These are phyloP conservation scores for Aspergillus pseudoviridinutans DNA, from an alignment of 2,329 filamentous ascomycete species.

Conservation along the genomic window DNA sequence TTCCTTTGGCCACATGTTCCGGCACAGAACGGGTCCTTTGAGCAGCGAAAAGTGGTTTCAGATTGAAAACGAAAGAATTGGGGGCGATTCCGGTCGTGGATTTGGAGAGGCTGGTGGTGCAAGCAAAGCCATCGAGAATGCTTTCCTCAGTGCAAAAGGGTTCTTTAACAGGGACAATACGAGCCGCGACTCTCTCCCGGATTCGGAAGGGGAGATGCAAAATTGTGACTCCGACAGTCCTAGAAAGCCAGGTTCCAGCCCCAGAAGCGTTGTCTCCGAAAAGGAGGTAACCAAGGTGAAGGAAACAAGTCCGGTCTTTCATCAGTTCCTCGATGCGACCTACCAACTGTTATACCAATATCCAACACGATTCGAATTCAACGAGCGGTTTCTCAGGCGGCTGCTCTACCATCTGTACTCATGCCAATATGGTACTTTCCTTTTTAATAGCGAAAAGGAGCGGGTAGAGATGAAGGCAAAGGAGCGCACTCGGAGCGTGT, in stretches of 20 bases:
- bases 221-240: constrained; percentile 46
- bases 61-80: constrained; percentile 73
- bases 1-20: constrained; percentile 97
- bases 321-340: constrained; percentile 92
- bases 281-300: constrained; percentile 71
- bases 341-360: constrained; percentile 86
- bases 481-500: constrained; percentile 78
- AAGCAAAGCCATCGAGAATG: constrained; percentile 78
- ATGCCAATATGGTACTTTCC: constrained; percentile 93
- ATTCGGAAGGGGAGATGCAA: constrained; percentile 56
- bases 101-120: constrained; percentile 44
- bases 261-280: constrained; percentile 43
- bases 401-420: constrained; percentile 92
- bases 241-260: constrained; percentile 34
- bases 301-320: constrained; percentile 93
- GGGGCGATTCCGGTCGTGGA: constrained; percentile 47
- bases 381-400: constrained; percentile 84
- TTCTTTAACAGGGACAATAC: constrained; percentile 80
- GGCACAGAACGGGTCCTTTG: constrained; percentile 81
- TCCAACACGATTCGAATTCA: constrained; percentile 89
- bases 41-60: constrained; percentile 93
- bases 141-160: constrained; percentile 76
- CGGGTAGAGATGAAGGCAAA: constrained; percentile 65
- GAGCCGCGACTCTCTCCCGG: constrained; percentile 59
- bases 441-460: constrained; percentile 92